These are phyloP conservation scores for Alternaria angustiovoidea DNA, from an alignment of 2,329 filamentous ascomycete genomes.

Conservation along the genomic window DNA sequence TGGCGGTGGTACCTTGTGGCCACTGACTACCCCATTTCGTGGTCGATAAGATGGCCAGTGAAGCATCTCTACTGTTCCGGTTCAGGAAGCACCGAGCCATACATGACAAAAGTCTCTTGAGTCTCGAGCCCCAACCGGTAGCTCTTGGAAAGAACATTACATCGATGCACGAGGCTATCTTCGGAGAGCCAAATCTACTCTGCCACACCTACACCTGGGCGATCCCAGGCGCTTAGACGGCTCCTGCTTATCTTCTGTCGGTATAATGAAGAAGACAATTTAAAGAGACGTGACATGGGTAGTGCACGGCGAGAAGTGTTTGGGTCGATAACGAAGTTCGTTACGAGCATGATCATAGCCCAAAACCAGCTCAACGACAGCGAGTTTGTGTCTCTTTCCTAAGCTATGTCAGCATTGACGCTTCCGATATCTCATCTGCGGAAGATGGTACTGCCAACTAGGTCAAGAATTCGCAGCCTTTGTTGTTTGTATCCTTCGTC, in stretches of 20 bases:
- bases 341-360: not conserved
- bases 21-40: not conserved
- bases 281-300: not conserved
- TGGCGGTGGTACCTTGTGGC: not conserved
- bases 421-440: not conserved
- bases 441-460: not conserved
- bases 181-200: not conserved
- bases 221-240: not conserved
- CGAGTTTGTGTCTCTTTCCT: not conserved
- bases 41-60: not conserved
- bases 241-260: not conserved
- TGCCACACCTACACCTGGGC: not conserved
- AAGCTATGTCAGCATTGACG: not conserved
- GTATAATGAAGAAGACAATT: not conserved
- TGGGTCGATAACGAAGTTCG: not conserved
- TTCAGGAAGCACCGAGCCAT: not conserved
- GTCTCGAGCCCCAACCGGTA: not conserved
- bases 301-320: not conserved
- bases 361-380: not conserved
- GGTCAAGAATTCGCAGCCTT: not conserved
- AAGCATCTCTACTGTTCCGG: not conserved
- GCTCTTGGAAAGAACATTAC: not conserved
- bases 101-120: not conserved
- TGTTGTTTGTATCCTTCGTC: not conserved
- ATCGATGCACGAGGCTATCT: not conserved